Evolutionary conservation across 805 yeast genomes (phyloP).

Genomic region (Yarrowia sp.): DNA sequence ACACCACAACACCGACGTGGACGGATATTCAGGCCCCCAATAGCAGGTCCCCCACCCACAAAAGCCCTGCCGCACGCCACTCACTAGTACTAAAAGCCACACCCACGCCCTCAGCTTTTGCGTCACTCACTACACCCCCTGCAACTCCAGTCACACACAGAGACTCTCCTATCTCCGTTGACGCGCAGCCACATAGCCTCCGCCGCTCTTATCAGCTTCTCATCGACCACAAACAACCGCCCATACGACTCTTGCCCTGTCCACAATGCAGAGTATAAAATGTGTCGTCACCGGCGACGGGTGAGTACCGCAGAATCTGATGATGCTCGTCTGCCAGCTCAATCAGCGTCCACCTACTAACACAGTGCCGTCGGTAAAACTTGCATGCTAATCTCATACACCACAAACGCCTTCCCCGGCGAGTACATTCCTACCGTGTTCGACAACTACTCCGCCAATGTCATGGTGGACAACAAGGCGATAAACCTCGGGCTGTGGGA

Average conservation of each 20-base stretch:
- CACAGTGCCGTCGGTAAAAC: conserved; percentile 89
- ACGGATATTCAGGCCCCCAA: no score
- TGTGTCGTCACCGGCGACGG: conserved; percentile 96
- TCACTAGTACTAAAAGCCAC: not conserved
- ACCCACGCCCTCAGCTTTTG: conserved; percentile 5
- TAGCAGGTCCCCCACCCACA: no score
- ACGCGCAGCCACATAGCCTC: no score
- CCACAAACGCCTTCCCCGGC: conserved; percentile 90
- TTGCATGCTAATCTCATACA: conserved; percentile 83
- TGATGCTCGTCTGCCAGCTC: not conserved
- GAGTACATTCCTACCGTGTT: conserved; percentile 95
- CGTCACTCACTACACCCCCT: not conserved
- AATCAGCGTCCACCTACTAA: conserved; percentile 6
- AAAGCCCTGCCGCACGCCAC: not conserved
- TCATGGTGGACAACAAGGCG: conserved; percentile 80
- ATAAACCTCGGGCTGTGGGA: conserved; percentile 91
- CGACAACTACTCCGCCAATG: conserved; percentile 88
- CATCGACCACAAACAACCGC: not conserved
- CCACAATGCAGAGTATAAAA: conserved; percentile 78
- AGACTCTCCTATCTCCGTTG: no score
- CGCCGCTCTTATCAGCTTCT: no score
- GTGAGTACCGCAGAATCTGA: conserved; percentile 44
- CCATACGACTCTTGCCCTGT: not conserved
- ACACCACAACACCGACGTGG: not conserved
- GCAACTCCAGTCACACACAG: no score